These are phyloP conservation scores for Lachancea sp. DNA, from an alignment of 805 yeast genomes.

Conservation along the genomic window DNA sequence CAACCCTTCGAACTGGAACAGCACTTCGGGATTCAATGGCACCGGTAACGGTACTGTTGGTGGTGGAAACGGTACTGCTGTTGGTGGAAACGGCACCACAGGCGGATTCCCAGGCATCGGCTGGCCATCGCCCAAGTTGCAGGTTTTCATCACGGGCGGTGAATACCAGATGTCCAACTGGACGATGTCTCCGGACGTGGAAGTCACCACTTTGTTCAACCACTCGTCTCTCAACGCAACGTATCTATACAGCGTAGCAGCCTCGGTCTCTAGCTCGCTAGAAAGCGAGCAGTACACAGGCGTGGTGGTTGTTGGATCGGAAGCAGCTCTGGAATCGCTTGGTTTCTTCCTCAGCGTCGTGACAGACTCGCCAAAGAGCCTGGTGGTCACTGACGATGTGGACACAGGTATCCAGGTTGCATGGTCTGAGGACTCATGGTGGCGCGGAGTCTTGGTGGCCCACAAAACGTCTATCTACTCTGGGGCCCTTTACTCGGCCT, in stretches of 20 bases:
- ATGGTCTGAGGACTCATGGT: conserved; percentile 12
- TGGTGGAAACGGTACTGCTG: no score
- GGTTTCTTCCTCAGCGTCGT: conserved; percentile 26
- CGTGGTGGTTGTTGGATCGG: conserved; percentile 19
- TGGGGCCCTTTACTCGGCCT: conserved; percentile 25
- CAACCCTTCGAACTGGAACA: conserved; percentile 3
- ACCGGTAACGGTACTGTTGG: background rate
- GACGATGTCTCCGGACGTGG: conserved; percentile 9
- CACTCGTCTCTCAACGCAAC: conserved; percentile 20
- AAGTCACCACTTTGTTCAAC: conserved; percentile 17
- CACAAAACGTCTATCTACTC: no score
- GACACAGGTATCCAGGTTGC: conserved; percentile 21
- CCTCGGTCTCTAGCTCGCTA: conserved; percentile 13
- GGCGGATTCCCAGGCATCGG: background rate
- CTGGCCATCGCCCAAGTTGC: conserved; percentile 10
- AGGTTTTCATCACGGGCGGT: conserved; percentile 23
- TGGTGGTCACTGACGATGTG: conserved; percentile 22
- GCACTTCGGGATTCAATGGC: conserved; percentile 3
- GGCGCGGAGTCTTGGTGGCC: conserved; percentile 24
- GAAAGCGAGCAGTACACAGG: conserved; percentile 12
- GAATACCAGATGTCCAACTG: conserved; percentile 14
- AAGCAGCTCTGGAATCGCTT: conserved; percentile 20
- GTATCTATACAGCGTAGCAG: conserved; percentile 19
- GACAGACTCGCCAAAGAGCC: conserved; percentile 18
- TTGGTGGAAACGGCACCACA: background rate